These are phyloP conservation scores for Pythium periplocum DNA, from an alignment of 352 stramenopile species.

Conservation along the genomic window DNA sequence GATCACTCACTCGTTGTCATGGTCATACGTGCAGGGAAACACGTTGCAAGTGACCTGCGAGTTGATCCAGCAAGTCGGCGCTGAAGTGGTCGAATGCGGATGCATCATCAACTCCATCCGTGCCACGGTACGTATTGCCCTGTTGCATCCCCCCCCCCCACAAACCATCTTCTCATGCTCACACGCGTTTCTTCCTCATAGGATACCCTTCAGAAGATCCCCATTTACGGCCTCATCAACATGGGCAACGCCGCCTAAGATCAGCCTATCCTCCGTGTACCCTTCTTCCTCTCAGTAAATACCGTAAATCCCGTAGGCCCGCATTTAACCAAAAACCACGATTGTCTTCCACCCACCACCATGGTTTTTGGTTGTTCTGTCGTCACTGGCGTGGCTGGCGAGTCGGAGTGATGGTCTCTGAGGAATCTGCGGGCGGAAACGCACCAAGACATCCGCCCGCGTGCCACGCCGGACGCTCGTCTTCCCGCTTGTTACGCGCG, in stretches of 20 bases:
- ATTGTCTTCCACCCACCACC: neutral
- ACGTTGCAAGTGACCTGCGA: constrained; percentile 78
- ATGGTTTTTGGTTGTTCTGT: constrained; percentile 8
- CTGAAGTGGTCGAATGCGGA: constrained; percentile 70
- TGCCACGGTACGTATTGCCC: constrained; percentile 28
- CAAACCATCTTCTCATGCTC: no score
- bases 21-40: constrained; percentile 37
- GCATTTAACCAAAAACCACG: constrained; percentile 12
- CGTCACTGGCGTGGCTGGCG: constrained; percentile 5
- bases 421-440: constrained; percentile 17
- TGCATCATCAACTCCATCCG: constrained; percentile 68
- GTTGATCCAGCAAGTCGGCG: constrained; percentile 63
- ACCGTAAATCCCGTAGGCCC: no score
- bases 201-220: constrained; percentile 43
- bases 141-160: no score
- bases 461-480: no score
- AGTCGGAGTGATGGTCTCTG: constrained; percentile 20
- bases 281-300: no score
- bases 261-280: no score
- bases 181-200: constrained; percentile 2
- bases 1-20: no score
- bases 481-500: no score
- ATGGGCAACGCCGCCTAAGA: no score
- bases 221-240: constrained; percentile 25
- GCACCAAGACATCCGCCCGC: constrained; percentile 3